A percentile compares a stretch with the other conserved stretches of the same genome.
Evolutionary conservation across 1,139 yeast genomes (phyloP).

Genomic region (Blastobotrys proliferans): DNA sequence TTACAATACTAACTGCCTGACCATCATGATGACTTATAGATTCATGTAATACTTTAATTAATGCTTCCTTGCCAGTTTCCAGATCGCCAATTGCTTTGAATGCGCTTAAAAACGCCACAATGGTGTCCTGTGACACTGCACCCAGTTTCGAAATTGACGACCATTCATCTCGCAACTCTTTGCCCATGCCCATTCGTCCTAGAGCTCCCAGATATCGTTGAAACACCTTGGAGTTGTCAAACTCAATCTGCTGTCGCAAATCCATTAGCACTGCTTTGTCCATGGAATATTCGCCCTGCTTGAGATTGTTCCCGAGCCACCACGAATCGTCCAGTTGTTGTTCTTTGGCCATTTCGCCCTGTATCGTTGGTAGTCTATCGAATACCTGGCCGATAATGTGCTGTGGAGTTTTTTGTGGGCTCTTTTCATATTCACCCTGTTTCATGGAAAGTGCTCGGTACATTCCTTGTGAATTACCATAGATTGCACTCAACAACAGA

Average conservation of each 20-base stretch:
- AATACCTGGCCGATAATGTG: conserved; percentile 23
- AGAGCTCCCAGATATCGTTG: conserved; percentile 29
- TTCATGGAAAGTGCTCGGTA: conserved; percentile 28
- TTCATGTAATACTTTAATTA: conserved; percentile 16
- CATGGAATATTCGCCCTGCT: conserved; percentile 18
- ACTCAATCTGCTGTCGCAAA: conserved; percentile 23
- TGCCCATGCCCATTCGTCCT: conserved; percentile 28
- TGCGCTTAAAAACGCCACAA: conserved; percentile 28
- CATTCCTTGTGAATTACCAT: conserved; percentile 33
- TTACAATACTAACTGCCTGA: conserved; percentile 22
- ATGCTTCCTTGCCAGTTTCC: conserved; percentile 21
- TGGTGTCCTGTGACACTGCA: conserved; percentile 21
- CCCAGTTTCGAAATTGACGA: conserved; percentile 9
- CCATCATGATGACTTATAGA: conserved; percentile 12
- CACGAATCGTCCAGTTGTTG: conserved; percentile 11
- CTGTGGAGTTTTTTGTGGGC: conserved; percentile 3
- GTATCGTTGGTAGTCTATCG: conserved; percentile 27
- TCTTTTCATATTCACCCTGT: conserved; percentile 16
- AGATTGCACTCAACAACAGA: conserved; percentile 26
- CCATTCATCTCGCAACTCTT: conserved; percentile 27
- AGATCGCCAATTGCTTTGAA: conserved; percentile 20
- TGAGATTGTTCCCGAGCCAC: conserved; percentile 14
- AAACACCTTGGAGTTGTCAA: conserved; percentile 19
- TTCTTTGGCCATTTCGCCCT: conserved; percentile 22
- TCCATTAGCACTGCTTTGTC: conserved; percentile 29